A percentile compares a stretch with the other conserved stretches of the same genome.
Evolutionary conservation across 2,329 filamentous ascomycete species (phyloP).

Genomic region (Cladosporium colombiae): DNA sequence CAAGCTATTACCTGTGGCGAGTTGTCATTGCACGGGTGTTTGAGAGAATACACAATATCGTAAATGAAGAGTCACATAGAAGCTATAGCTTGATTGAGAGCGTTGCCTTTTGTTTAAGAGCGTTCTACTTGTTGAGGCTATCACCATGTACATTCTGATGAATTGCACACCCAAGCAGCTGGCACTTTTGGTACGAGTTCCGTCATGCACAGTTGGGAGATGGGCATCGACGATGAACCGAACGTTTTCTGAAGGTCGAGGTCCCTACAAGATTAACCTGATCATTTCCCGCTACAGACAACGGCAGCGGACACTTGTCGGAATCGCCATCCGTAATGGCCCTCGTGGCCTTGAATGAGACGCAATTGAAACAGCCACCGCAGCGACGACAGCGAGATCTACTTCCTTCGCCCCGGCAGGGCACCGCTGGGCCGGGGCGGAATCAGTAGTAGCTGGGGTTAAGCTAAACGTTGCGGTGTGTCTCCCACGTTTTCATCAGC

Average conservation of each 20-base stretch:
- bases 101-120: background rate
- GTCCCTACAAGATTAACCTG: conserved; percentile 3
- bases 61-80: background rate
- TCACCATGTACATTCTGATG: background rate
- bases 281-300: conserved; percentile 18
- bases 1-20: background rate
- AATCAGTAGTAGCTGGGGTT: conserved; percentile 1
- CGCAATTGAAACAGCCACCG: conserved; percentile 14
- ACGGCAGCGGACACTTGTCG: conserved; percentile 1
- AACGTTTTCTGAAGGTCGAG: conserved; percentile 17
- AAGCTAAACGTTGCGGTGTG: conserved; percentile 10
- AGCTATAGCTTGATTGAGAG: background rate
- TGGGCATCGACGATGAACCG: background rate
- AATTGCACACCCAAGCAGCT: background rate
- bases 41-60: background rate
- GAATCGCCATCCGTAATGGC: conserved; percentile 2
- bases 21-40: background rate
- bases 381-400: conserved; percentile 2
- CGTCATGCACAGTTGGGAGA: background rate
- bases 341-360: background rate
- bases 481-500: conserved; percentile 16
- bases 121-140: background rate
- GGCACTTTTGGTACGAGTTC: background rate
- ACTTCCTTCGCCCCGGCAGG: conserved; percentile 13
- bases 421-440: conserved; percentile 2